phyloP scores from a whole-genome alignment of 208 protist genomes.

The Chromosphaera perkinsii region DNA sequence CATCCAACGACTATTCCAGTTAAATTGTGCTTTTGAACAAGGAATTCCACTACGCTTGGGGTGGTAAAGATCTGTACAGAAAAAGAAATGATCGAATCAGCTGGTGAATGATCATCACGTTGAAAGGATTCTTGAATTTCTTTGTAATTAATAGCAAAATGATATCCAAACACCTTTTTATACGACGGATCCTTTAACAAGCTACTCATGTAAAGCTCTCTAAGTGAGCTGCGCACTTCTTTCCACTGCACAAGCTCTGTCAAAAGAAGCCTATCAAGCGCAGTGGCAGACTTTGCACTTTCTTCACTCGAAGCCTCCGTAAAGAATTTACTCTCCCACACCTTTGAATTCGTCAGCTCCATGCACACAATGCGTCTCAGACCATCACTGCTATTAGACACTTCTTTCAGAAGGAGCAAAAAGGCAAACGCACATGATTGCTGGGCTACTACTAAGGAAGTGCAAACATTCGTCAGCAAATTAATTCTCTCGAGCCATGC shows the following conservation, averaged over 20 bases:
- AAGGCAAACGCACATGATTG: too few relatives aligned
- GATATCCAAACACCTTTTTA: conserved; percentile 6
- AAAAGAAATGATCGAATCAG: conserved; percentile 18
- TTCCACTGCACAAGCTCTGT: conserved; percentile 16
- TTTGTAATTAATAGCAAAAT: conserved; percentile 16
- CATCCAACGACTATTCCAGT: too few relatives aligned
- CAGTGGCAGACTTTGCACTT: too few relatives aligned
- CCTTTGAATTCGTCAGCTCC: too few relatives aligned
- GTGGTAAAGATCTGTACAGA: conserved; percentile 33
- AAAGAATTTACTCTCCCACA: too few relatives aligned
- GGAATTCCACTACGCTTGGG: conserved; percentile 12
- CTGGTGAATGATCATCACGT: not conserved
- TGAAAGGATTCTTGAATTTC: conserved; percentile 2
- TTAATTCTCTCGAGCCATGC: too few relatives aligned
- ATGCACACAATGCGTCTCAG: too few relatives aligned
- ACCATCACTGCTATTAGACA: too few relatives aligned
- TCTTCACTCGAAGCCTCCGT: too few relatives aligned
- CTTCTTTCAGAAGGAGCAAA: too few relatives aligned
- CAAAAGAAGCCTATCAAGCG: not conserved
- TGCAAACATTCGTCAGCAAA: too few relatives aligned
- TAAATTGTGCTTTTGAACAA: not conserved
- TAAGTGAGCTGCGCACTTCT: not conserved
- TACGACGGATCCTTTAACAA: conserved; percentile 5
- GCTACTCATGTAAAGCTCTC: conserved; percentile 14
- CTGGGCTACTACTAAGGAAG: too few relatives aligned